A percentile compares a stretch with the other conserved stretches of the same genome.
Evolutionary conservation across 345 rosid species (phyloP).

Genomic region (Psidium guajava): DNA sequence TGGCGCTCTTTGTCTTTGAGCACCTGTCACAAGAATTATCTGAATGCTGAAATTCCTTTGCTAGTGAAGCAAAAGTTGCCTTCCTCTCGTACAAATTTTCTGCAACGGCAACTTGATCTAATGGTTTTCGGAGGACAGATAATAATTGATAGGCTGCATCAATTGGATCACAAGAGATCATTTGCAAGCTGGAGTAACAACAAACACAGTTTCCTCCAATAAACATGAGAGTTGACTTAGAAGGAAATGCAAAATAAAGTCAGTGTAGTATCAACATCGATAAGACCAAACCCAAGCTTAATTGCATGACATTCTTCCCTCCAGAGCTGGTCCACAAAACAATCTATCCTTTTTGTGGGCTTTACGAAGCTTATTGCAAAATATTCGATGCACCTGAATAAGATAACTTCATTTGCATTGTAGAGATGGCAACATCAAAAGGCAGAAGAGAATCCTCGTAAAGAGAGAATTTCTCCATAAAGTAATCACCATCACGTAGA

Average conservation of each 20-base stretch:
- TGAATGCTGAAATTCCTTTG: neutral
- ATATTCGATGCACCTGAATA: neutral
- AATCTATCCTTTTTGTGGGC: neutral
- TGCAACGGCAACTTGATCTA: slow-evolving; percentile 1
- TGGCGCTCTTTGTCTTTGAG: neutral
- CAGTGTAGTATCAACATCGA: neutral
- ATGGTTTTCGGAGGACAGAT: slow-evolving; percentile 52
- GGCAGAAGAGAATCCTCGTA: neutral
- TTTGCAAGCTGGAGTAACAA: neutral
- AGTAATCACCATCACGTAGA: neutral
- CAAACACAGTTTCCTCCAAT: neutral
- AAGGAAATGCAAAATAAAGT: neutral
- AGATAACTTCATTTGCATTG: neutral
- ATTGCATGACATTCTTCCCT: neutral
- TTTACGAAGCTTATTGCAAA: neutral
- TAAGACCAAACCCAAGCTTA: neutral
- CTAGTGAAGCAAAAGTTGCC: slow-evolving; percentile 5
- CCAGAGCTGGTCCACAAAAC: neutral
- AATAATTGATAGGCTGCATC: slow-evolving; percentile 55
- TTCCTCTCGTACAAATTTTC: slow-evolving; percentile 6
- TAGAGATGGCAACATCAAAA: neutral
- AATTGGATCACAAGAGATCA: neutral
- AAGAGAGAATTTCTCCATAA: neutral
- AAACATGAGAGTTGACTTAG: neutral
- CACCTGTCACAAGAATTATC: neutral